phyloP scores from a whole-genome alignment of 106 monocot species.

The Posidonia australis region DNA sequence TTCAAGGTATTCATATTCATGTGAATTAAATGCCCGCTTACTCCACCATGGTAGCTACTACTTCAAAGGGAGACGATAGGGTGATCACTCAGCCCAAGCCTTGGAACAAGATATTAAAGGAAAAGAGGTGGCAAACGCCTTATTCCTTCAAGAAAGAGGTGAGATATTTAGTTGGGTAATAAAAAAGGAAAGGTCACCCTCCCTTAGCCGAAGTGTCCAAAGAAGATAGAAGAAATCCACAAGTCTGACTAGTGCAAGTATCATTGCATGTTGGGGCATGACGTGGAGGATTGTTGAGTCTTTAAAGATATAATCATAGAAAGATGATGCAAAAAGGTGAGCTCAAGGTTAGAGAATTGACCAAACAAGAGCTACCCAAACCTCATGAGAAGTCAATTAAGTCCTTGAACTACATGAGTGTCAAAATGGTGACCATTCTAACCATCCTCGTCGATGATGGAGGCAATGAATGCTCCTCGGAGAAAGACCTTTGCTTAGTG shows the following conservation, averaged over 20 bases:
- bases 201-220: neutral
- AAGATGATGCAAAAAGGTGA: neutral
- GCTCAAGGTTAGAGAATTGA: neutral
- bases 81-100: neutral
- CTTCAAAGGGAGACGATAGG: neutral
- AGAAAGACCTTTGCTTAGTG: no score
- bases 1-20: no score
- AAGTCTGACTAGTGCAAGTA: neutral
- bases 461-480: no score
- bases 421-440: no score
- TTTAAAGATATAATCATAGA: neutral
- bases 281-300: neutral
- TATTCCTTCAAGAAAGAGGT: neutral
- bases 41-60: neutral
- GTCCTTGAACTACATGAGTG: no score
- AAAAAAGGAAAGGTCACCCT: neutral
- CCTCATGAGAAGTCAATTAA: neutral
- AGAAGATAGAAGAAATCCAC: neutral
- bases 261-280: neutral
- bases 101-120: neutral
- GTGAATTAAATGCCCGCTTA: no score
- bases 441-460: no score
- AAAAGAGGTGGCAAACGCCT: neutral
- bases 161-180: neutral
- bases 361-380: neutral